Percentiles rank a stretch among this genome's conserved stretches.
Conservation (phyloP, 371 early-diverging fungal species). For the Apophysomyces trapeziformis region DNA sequence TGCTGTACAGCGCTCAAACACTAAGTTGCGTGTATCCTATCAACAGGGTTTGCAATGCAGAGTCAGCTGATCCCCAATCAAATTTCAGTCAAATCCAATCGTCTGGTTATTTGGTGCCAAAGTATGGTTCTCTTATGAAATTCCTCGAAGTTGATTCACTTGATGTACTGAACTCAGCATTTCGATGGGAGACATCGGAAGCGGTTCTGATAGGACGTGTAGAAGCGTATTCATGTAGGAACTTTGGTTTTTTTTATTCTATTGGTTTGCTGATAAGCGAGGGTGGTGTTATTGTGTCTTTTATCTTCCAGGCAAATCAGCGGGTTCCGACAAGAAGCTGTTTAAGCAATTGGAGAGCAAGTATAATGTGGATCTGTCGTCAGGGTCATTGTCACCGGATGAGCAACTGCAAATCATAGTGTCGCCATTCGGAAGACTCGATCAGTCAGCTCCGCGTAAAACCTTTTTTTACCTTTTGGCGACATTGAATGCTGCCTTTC, state of each 20-base stretch:
- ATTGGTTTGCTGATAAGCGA: not conserved
- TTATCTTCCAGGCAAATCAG: slow-evolving; percentile 72
- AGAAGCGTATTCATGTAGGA: slow-evolving; percentile 90
- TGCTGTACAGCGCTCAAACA: too few relatives aligned
- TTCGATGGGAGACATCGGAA: slow-evolving; percentile 68
- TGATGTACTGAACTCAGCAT: slow-evolving; percentile 59
- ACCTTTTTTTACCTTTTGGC: slow-evolving; percentile 88
- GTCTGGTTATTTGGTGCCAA: too few relatives aligned
- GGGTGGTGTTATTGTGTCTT: not conserved
- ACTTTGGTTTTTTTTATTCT: slow-evolving; percentile 6
- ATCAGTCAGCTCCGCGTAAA: slow-evolving; percentile 73
- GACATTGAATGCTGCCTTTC: slow-evolving; percentile 89
- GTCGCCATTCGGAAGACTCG: slow-evolving; percentile 85
- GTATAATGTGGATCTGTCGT: slow-evolving; percentile 61
- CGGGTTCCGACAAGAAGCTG: slow-evolving; percentile 84
- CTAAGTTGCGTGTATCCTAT: too few relatives aligned
- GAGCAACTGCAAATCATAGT: slow-evolving; percentile 42
- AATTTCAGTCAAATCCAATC: too few relatives aligned
- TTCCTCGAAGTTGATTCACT: slow-evolving; percentile 55
- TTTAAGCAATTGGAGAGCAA: slow-evolving; percentile 77
- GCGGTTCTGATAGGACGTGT: slow-evolving; percentile 73
- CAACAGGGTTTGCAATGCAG: too few relatives aligned
- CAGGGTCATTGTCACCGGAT: slow-evolving; percentile 48
- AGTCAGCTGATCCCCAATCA: too few relatives aligned
- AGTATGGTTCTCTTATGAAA: slow-evolving; percentile 29